Conservation (phyloP, 257 asterid genomes). For the Hygrophila difformis region DNA sequence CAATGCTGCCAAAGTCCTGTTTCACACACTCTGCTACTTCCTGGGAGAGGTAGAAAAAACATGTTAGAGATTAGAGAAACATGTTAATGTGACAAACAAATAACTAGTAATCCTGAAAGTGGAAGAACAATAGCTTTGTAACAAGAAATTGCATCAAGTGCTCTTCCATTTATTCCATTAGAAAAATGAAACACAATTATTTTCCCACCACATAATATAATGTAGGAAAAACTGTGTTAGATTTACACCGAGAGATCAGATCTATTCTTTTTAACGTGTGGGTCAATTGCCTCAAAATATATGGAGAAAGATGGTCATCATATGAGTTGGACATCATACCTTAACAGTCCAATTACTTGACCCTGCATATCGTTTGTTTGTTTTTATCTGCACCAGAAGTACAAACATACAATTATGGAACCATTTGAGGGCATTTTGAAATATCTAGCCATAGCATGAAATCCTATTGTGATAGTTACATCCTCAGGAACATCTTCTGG, state of each 20-base stretch:
- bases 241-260: neutral
- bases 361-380: constrained; percentile 83
- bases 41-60: constrained; percentile 30
- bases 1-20: constrained; percentile 77
- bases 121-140: neutral
- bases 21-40: constrained; percentile 82
- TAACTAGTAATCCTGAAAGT: neutral
- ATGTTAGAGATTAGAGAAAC: constrained; percentile 10
- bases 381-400: constrained; percentile 48
- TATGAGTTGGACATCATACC: constrained; percentile 25
- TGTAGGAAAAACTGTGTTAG: neutral
- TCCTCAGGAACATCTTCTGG: constrained; percentile 84
- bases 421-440: constrained; percentile 3
- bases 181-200: neutral
- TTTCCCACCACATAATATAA: neutral
- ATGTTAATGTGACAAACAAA: neutral
- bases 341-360: constrained; percentile 79
- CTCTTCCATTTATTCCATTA: neutral
- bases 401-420: constrained; percentile 6
- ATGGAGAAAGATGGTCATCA: neutral
- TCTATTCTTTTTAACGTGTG: neutral
- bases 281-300: neutral
- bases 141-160: neutral
- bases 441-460: neutral
- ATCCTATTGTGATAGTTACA: constrained; percentile 27